Evolutionary conservation across 2,329 filamentous ascomycete species (phyloP), one percentile per base, ranked within the genome.

Genomic region (Esteya vermicola): DNA sequence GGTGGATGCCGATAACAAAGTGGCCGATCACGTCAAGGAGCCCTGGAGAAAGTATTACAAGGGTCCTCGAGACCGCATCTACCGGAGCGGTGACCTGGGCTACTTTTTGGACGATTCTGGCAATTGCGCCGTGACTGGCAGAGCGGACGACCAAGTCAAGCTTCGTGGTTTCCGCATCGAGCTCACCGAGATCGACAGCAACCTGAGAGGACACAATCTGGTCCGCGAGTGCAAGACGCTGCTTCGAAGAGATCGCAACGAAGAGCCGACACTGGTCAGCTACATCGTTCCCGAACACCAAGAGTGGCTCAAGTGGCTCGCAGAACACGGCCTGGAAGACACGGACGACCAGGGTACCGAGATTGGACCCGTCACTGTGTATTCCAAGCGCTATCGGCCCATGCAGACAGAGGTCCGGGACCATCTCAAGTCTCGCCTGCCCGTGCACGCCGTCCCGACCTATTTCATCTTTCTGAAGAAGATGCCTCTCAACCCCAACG

Each of bases 151-250:
- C 20, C 46, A 96, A 56, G 84, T 95, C 63, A 98, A 96, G 67
- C 89, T 96, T 48, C 81, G 91, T 44, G 89, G 89, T 2, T 96
- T 95, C 68, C 73, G 89, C 45, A 93, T 98, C 49, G 91, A 98
- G 61, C 76, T 96, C 34, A 81, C 81, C 47, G 91, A 96, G 49
- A 95, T 96, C 49, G 88, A 96, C 57, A 81, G 70, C 32, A 80
- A 93, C 56, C 63, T 95, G 35, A 81, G 76, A 40, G 71, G 77
- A 33, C 75, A 84, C 59, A 76, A 74, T 1, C 61, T 93, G 20
- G 73, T 96, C 20, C 72, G 85, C 31, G 89, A 96, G 48, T 85
- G 82, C 58, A 78, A 85, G 49, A 96, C 89, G 0, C 63, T 96
- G 3, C 75, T 96, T 4, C 75, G 85, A 57, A 75, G 85, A 59